Base-by-base conservation (phyloP, 2,329 filamentous ascomycete species). In the Trichoderma aggressivum region DNA sequence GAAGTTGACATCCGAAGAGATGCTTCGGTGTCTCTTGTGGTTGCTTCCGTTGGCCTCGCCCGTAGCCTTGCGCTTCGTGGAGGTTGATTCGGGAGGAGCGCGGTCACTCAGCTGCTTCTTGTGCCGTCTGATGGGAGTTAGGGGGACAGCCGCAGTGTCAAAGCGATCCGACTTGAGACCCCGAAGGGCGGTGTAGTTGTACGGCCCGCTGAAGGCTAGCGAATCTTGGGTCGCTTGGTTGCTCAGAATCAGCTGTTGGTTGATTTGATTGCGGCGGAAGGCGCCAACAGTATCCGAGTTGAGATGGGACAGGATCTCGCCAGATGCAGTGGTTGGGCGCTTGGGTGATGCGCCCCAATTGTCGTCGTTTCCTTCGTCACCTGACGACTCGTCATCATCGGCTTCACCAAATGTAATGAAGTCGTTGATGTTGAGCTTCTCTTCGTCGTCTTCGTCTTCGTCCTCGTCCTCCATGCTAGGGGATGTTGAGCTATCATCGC, bases 181-280 rank as follows among this genome's bases (percentile, higher is more conserved):
- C 70, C 86, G 85, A 56, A 91, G 83, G 2, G 88, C 87, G 55
- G 88, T 87, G 80, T 87, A 82, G 78, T 88, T 84, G 80, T 90
- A 87, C 7, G 88, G 86, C 64, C 87, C 84, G 67, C 88, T 86
- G 78, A 91, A 88, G 63, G 88, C 85, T 30, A 92, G 83, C 50
- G 90, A 89, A 75, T 91, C 87, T 71, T 87, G 82, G 47, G 88
- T 89, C 26, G 87, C 87, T 76, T 88, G 86, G 77, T 86, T 87
- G 80, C 87, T 89, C 73, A 87, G 80, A 71, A 89, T 88, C 72
- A 89, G 82, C 75, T 88, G 86, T 77, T 88, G 86, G 77, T 88
- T 88, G 84, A 84, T 89, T 78, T 88, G 89, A 79, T 88, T 90
- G 74, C 85, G 88, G 70, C 92, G 92, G 85, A 96, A 97, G 1